Base-by-base conservation (phyloP, 1,284 basidiomycete genomes). In the Sporisorium scitamineum region DNA sequence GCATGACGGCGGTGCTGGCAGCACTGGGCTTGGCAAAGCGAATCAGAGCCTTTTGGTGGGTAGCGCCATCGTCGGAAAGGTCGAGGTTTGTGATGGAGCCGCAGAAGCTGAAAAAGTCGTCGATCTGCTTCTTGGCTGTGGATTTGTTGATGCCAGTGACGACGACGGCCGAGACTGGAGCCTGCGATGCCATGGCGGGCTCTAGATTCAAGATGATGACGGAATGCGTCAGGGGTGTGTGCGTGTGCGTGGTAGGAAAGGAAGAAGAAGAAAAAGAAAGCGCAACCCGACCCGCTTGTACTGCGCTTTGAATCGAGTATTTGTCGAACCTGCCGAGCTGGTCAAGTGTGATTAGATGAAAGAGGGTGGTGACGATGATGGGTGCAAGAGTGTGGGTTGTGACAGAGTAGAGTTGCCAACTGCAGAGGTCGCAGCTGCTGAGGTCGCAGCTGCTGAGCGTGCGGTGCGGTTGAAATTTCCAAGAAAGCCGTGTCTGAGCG, bases 81-180 rank as follows among this genome's bases (percentile, higher is more conserved):
- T 69, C 53, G 55, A 79, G 72, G 45, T 66, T 61, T 29, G 60
- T 54, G 58, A 77, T 75, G 57, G 77, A 70, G 44, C 79, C 79
- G 55, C 79, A 81, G 69, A 81, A 81, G 71, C 72, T 74, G 71
- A 82, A 82, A 47, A 80, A 82, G 63, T 82, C 80, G n/a, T 77
- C 60, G 53, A 81, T 59, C 39, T 73, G 64, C 62, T 79, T 70
- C 55, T 75, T 69, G 54, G 79, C 70, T 3, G 78, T 81, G 13
- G 66, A 45, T 45, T 62, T 64, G 55, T 58, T 58, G 60, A 81
- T 70, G 61, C 71, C 68, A 39, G 70, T 68, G 39, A 81, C 79
- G 24, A 76, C 53, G 41, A 81, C 67, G 27, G 65, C 48, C 8
- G 79, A 68, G 5, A 29, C 54, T 8, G 64, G 67, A 45, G 61